Conservation (phyloP, 805 yeast species). For the Saccharomycopsis capsularis region DNA sequence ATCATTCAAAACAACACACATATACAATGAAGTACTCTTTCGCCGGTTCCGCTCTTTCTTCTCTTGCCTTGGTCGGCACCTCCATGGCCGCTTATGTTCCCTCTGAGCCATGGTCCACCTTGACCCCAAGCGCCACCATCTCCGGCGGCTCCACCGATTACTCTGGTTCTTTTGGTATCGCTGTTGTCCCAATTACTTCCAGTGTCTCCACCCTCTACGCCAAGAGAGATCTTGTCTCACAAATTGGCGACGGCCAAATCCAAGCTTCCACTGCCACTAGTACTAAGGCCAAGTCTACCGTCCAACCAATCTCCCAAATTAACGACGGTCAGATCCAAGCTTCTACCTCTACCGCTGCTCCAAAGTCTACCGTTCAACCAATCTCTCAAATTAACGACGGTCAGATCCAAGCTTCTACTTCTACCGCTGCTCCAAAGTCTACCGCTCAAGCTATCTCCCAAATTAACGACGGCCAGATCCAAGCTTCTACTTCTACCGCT, state of each 20-base stretch:
- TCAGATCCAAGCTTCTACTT: slow-evolving; percentile 33
- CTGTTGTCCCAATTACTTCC: slow-evolving; percentile 41
- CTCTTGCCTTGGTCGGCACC: slow-evolving; percentile 39
- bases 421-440: slow-evolving; percentile 27
- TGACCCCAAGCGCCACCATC: slow-evolving; percentile 53
- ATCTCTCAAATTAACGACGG: slow-evolving; percentile 41
- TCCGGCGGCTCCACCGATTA: slow-evolving; percentile 52
- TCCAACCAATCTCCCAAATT: slow-evolving; percentile 40
- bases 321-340: slow-evolving; percentile 58
- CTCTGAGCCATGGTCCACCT: slow-evolving; percentile 61
- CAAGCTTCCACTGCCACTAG: slow-evolving; percentile 28
- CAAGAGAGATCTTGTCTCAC: slow-evolving; percentile 24
- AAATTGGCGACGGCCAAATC: slow-evolving; percentile 24
- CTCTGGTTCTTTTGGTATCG: slow-evolving; percentile 58
- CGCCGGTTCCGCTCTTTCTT: slow-evolving; percentile 5
- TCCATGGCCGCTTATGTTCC: slow-evolving; percentile 59
- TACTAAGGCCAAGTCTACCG: slow-evolving; percentile 19
- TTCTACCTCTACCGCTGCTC: slow-evolving; percentile 29
- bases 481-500: slow-evolving; percentile 31
- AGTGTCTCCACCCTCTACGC: slow-evolving; percentile 13
- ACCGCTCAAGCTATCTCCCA: slow-evolving; percentile 21
- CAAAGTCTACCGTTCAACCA: slow-evolving; percentile 26
- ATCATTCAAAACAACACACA: not conserved
- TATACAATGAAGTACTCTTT: not conserved
- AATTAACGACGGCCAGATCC: slow-evolving; percentile 30